These are phyloP conservation scores for Didymellaceae sp. DNA, from an alignment of 2,329 filamentous ascomycete genomes.

Conservation along the genomic window DNA sequence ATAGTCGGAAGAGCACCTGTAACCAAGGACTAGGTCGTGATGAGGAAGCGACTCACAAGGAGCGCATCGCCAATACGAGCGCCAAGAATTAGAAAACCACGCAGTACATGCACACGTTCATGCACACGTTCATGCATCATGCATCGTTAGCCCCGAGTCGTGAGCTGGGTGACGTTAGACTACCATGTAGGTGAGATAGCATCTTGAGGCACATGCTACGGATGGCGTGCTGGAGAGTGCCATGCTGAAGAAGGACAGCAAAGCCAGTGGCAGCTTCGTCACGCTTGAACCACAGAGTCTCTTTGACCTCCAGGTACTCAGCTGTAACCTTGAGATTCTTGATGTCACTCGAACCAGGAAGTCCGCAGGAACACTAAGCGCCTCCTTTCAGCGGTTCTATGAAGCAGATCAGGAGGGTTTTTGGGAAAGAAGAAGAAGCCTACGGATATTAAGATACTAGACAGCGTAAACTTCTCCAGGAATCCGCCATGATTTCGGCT, in stretches of 20 bases:
- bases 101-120: slow-evolving; percentile 65
- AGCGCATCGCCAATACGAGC: slow-evolving; percentile 64
- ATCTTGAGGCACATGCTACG: slow-evolving; percentile 55
- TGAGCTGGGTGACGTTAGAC: slow-evolving; percentile 44
- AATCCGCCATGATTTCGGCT: too few relatives aligned
- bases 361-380: slow-evolving; percentile 59
- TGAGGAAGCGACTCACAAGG: slow-evolving; percentile 62
- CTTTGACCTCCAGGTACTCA: slow-evolving; percentile 67
- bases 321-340: slow-evolving; percentile 67
- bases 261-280: slow-evolving; percentile 60
- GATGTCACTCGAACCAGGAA: slow-evolving; percentile 63
- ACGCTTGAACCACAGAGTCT: slow-evolving; percentile 61
- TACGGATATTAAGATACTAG: too few relatives aligned
- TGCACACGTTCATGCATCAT: too few relatives aligned
- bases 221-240: slow-evolving; percentile 63
- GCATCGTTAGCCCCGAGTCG: too few relatives aligned
- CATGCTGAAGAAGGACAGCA: slow-evolving; percentile 56
- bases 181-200: slow-evolving; percentile 42
- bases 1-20: slow-evolving; percentile 65
- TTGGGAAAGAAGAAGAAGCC: slow-evolving; percentile 52
- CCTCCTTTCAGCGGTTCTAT: slow-evolving; percentile 71
- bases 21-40: slow-evolving; percentile 67
- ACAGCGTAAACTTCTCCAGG: too few relatives aligned
- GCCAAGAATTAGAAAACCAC: slow-evolving; percentile 67
- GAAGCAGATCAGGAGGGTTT: slow-evolving; percentile 73